Conservation (phyloP, 495 filamentous ascomycete species). For the Hypoxylon rickii region DNA sequence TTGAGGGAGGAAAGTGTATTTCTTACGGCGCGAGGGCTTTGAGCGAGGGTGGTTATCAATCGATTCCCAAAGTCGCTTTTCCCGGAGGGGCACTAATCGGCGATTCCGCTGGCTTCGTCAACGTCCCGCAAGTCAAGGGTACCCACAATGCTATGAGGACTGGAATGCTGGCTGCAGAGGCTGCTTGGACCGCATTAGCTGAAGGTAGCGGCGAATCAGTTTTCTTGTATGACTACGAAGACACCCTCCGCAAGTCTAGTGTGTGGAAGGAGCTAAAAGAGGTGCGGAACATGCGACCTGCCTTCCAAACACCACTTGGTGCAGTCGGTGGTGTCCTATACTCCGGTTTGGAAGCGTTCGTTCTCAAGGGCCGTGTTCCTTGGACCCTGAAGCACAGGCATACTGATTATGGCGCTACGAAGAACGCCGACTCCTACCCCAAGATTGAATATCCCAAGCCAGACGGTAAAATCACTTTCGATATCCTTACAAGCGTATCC, state of each 20-base stretch:
- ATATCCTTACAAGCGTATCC: constrained; percentile 91
- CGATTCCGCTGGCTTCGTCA: constrained; percentile 94
- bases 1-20: constrained; percentile 96
- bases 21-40: constrained; percentile 94
- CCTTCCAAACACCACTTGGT: constrained; percentile 83
- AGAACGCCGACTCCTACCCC: constrained; percentile 72
- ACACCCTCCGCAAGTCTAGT: constrained; percentile 77
- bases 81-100: constrained; percentile 95
- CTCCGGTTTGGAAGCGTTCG: constrained; percentile 87
- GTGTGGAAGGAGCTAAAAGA: constrained; percentile 96
- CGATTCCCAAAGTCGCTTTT: constrained; percentile 94
- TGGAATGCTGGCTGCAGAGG: constrained; percentile 94
- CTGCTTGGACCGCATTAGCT: constrained; percentile 75
- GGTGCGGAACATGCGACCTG: constrained; percentile 96
- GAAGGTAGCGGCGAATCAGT: constrained; percentile 66
- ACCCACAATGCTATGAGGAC: constrained; percentile 98
- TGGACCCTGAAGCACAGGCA: constrained; percentile 91
- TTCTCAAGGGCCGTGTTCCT: constrained; percentile 81
- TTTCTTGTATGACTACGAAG: constrained; percentile 95
- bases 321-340: constrained; percentile 89
- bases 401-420: constrained; percentile 76
- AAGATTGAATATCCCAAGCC: constrained; percentile 98
- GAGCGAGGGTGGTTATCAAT: constrained; percentile 96
- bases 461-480: constrained; percentile 90
- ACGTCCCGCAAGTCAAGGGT: constrained; percentile 98